phyloP scores from a whole-genome alignment of 441 rosid species.

The Euphorbia celastroides region DNA sequence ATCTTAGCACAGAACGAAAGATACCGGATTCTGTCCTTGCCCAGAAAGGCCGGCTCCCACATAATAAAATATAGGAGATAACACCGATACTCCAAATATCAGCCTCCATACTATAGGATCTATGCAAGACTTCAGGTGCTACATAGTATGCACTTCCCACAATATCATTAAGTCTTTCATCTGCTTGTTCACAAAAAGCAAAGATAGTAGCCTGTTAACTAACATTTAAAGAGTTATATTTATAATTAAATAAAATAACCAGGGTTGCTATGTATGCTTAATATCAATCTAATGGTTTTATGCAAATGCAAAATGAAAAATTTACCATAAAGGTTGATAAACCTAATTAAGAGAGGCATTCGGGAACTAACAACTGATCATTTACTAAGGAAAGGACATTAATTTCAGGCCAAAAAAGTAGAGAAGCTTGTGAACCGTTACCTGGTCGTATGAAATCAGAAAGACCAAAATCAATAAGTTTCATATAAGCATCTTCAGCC shows the following conservation, averaged over 20 bases:
- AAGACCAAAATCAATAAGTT: conserved; percentile 90
- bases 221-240: background rate
- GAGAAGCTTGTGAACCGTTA: conserved; percentile 22
- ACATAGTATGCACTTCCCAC: conserved; percentile 97
- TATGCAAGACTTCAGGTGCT: conserved; percentile 96
- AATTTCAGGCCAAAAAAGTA: conserved; percentile 3
- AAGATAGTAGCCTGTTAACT: background rate
- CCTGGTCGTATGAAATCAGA: conserved; percentile 89
- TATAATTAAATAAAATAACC: background rate
- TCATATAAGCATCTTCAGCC: conserved; percentile 75
- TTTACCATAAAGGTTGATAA: too few species aligned
- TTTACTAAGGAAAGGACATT: conserved; percentile 2
- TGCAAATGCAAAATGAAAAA: too few species aligned
- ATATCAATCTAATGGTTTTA: background rate
- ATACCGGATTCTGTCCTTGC: conserved; percentile 96
- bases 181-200: conserved; percentile 31
- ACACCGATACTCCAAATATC: conserved; percentile 98
- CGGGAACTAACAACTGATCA: background rate
- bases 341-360: too few species aligned
- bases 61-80: conserved; percentile 77
- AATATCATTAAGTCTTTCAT: conserved; percentile 85
- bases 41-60: conserved; percentile 98
- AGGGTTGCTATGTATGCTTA: background rate
- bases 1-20: conserved; percentile 85
- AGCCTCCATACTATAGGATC: conserved; percentile 82